Conservation (phyloP, 2,329 filamentous ascomycete genomes). For the Nigrospora oryzae region DNA sequence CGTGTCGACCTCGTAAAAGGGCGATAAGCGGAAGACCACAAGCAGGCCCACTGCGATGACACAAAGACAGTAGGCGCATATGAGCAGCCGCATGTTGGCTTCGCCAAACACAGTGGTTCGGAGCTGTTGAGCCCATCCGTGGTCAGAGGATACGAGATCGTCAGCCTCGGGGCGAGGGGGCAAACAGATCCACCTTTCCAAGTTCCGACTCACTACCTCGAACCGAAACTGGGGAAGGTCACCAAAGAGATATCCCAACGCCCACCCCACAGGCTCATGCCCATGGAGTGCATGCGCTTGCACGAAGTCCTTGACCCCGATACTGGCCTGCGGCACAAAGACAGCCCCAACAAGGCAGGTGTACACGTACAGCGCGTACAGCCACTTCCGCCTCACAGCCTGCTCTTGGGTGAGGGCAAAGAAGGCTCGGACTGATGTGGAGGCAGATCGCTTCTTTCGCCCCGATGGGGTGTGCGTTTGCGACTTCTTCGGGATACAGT, state of each 20-base stretch:
- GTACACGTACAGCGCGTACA: conserved; percentile 78
- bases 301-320: conserved; percentile 65
- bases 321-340: conserved; percentile 33
- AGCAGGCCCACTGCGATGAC: conserved; percentile 65
- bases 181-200: conserved; percentile 69
- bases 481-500: conserved; percentile 24
- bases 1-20: conserved; percentile 85
- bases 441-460: conserved; percentile 56
- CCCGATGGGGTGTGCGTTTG: conserved; percentile 52
- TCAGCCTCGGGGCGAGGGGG: conserved; percentile 34
- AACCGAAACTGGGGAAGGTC: conserved; percentile 66
- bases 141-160: conserved; percentile 28
- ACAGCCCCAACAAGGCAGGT: conserved; percentile 55
- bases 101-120: conserved; percentile 59
- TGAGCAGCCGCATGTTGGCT: conserved; percentile 71
- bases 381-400: conserved; percentile 69
- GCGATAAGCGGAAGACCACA: conserved; percentile 65
- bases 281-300: conserved; percentile 56
- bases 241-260: conserved; percentile 79
- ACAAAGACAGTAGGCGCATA: conserved; percentile 64
- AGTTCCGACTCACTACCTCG: conserved; percentile 57
- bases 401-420: conserved; percentile 73
- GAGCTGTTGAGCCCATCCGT: conserved; percentile 58
- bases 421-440: conserved; percentile 61
- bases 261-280: conserved; percentile 86